Conservation (phyloP, 495 filamentous ascomycete species). For the Neurospora sp. region DNA sequence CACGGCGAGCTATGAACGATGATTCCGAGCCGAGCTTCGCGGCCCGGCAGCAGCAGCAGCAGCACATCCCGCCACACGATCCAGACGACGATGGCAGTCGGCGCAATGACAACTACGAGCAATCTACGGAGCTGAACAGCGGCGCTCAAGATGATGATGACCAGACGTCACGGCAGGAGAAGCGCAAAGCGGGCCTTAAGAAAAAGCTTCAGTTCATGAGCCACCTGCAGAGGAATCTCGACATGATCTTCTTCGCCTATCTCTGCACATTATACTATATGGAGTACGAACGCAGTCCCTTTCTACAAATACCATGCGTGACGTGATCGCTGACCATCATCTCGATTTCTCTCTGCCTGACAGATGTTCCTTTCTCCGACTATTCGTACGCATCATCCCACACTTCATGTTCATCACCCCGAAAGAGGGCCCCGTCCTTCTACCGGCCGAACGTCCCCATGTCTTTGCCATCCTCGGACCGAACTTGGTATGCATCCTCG, state of each 20-base stretch:
- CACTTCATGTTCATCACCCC: conserved; percentile 73
- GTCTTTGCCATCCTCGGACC: conserved; percentile 59
- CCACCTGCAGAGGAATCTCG: conserved; percentile 59
- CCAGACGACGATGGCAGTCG: conserved; percentile 15
- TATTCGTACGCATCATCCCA: conserved; percentile 57
- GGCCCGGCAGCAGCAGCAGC: conserved; percentile 33
- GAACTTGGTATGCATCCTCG: conserved; percentile 61
- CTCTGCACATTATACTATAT: conserved; percentile 79
- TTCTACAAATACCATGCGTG: background rate
- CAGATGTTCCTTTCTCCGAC: conserved; percentile 69
- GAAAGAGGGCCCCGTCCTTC: conserved; percentile 46
- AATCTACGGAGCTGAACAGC: conserved; percentile 9
- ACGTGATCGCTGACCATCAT: background rate
- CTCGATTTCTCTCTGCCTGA: background rate
- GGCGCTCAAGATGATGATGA: background rate
- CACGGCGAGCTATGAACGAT: conserved; percentile 54
- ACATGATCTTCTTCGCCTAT: conserved; percentile 73
- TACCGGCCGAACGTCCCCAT: conserved; percentile 58
- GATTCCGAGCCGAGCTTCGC: conserved; percentile 48
- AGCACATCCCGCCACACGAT: conserved; percentile 10
- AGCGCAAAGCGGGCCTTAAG: conserved; percentile 30
- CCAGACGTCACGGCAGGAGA: conserved; percentile 6
- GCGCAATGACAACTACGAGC: conserved; percentile 9
- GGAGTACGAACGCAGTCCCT: conserved; percentile 52
- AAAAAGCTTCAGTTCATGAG: conserved; percentile 58